Evolutionary conservation across 2,329 filamentous ascomycete species (phyloP).

Genomic region (Ceratocystis eucalypticola): DNA sequence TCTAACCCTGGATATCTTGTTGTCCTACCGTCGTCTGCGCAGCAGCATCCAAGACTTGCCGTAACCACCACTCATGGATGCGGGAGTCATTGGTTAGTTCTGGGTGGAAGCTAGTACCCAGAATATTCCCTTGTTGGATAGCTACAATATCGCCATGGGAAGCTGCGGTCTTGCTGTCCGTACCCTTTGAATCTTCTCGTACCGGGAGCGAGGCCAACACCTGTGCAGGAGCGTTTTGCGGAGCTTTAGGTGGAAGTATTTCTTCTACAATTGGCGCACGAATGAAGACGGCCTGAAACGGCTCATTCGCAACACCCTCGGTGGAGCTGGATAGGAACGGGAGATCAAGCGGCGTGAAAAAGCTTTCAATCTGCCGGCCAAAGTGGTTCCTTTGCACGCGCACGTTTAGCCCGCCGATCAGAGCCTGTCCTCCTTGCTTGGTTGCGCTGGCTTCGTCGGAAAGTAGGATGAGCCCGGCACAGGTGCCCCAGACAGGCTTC

Average conservation of each 20-base stretch:
- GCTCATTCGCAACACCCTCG: neutral
- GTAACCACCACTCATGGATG: slow-evolving; percentile 90
- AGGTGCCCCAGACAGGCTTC: slow-evolving; percentile 89
- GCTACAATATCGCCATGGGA: slow-evolving; percentile 67
- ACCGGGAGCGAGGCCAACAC: slow-evolving; percentile 39
- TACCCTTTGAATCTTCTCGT: slow-evolving; percentile 47
- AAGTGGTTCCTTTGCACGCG: slow-evolving; percentile 91
- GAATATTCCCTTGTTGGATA: slow-evolving; percentile 77
- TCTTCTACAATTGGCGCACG: slow-evolving; percentile 85
- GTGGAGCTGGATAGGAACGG: slow-evolving; percentile 44
- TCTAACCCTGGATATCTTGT: neutral
- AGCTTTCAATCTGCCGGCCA: slow-evolving; percentile 83
- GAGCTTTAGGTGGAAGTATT: slow-evolving; percentile 38
- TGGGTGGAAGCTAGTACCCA: slow-evolving; percentile 91
- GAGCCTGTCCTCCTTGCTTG: slow-evolving; percentile 81
- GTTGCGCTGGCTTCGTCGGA: slow-evolving; percentile 76
- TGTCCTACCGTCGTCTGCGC: neutral
- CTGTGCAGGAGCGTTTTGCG: slow-evolving; percentile 30
- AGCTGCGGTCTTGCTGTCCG: neutral
- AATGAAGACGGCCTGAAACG: slow-evolving; percentile 80
- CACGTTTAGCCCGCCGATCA: slow-evolving; percentile 84
- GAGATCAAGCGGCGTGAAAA: slow-evolving; percentile 60
- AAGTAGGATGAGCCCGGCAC: slow-evolving; percentile 83
- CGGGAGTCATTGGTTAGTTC: slow-evolving; percentile 78
- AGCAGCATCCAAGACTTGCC: slow-evolving; percentile 36